phyloP scores from a whole-genome alignment of 257 asterid genomes.

The Solanum appendiculatum region DNA sequence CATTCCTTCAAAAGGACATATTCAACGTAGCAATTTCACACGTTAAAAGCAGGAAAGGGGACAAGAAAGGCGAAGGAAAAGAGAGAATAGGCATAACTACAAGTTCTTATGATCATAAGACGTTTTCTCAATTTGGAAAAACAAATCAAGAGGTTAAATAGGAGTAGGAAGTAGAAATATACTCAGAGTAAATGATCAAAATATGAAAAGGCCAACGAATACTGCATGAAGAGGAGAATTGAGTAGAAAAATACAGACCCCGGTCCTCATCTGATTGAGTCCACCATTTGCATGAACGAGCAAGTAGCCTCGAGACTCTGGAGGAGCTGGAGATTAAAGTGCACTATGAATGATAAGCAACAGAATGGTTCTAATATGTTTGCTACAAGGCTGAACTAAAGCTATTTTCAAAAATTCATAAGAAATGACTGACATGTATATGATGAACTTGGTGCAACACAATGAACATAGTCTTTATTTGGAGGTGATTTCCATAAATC shows the following conservation, averaged over 20 bases:
- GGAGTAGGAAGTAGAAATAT: too few species aligned
- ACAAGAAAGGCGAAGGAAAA: not conserved
- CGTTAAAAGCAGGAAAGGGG: not conserved
- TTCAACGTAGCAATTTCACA: not conserved
- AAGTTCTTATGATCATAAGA: not conserved
- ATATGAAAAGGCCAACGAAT: too few species aligned
- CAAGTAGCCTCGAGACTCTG: conserved; percentile 73
- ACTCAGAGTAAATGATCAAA: too few species aligned
- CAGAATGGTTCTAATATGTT: not conserved
- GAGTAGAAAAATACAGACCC: conserved; percentile 42
- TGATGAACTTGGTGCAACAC: conserved; percentile 50
- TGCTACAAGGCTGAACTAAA: not conserved
- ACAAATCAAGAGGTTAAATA: not conserved
- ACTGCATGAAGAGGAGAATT: too few species aligned
- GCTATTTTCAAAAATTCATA: not conserved
- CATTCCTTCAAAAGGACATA: not conserved
- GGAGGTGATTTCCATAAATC: conserved; percentile 81
- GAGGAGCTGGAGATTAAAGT: conserved; percentile 43
- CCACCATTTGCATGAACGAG: conserved; percentile 94
- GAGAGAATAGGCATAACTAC: not conserved
- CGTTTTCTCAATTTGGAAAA: not conserved
- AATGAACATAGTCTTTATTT: conserved; percentile 61
- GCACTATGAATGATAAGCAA: not conserved
- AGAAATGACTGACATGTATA: conserved; percentile 42
- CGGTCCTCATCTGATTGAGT: conserved; percentile 93